Evolutionary conservation across 73 alveolate genomes (phyloP).

Genomic region (Paramecium tetraurelia): DNA sequence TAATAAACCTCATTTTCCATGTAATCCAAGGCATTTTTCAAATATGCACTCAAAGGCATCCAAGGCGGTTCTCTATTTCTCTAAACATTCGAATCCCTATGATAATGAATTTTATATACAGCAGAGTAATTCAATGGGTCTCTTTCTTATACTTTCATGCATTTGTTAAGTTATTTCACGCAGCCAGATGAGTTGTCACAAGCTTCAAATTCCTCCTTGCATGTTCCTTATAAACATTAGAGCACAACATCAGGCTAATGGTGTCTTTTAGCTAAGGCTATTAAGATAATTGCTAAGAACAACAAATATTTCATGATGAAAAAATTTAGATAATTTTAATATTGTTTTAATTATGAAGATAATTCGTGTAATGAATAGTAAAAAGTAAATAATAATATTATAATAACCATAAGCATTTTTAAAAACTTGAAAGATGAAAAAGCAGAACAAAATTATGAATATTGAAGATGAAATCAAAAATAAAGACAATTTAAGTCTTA

Average conservation of each 20-base stretch:
- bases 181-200: neutral
- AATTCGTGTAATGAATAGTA: neutral
- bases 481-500: too few species aligned
- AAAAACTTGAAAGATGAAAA: too few species aligned
- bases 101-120: neutral
- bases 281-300: neutral
- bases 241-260: neutral
- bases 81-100: neutral
- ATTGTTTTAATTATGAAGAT: neutral
- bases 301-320: neutral
- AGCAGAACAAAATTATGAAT: too few species aligned
- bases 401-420: too few species aligned
- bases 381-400: neutral
- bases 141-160: slow-evolving; percentile 11
- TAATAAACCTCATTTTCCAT: neutral
- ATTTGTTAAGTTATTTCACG: neutral
- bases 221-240: neutral
- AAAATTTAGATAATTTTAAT: neutral
- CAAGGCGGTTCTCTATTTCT: neutral
- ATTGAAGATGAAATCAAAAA: too few species aligned
- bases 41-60: neutral
- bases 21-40: neutral
- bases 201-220: neutral
- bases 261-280: slow-evolving; percentile 5
- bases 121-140: slow-evolving; percentile 2